Evolutionary conservation across 2,329 filamentous ascomycete genomes (phyloP).

Genomic region (Aspergillus fischeri): DNA sequence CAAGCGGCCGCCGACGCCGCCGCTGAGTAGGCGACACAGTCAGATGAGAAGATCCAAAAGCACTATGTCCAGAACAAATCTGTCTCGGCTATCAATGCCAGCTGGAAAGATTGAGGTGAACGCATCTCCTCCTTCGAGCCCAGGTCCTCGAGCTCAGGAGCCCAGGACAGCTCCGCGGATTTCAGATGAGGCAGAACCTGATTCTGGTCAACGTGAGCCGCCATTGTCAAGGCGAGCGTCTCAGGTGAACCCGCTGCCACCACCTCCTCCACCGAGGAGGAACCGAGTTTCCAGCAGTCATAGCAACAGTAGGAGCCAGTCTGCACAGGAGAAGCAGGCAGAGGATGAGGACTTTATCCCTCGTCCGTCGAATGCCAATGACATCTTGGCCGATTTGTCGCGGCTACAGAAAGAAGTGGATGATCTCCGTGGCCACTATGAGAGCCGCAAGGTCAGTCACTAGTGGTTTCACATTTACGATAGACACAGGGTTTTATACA

Average conservation of each 20-base stretch:
- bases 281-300: constrained; percentile 41
- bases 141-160: constrained; percentile 21
- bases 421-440: constrained; percentile 43
- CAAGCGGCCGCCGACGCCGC: constrained; percentile 46
- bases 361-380: constrained; percentile 43
- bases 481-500: not conserved
- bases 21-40: constrained; percentile 46
- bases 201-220: constrained; percentile 15
- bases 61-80: constrained; percentile 29
- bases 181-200: constrained; percentile 9
- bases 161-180: constrained; percentile 4
- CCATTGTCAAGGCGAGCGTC: constrained; percentile 28
- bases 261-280: constrained; percentile 46
- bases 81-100: constrained; percentile 32
- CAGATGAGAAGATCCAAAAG: constrained; percentile 39
- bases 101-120: constrained; percentile 45
- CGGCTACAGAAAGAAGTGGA: constrained; percentile 73
- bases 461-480: constrained; percentile 10
- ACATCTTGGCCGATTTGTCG: constrained; percentile 69
- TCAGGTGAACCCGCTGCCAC: constrained; percentile 29
- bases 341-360: constrained; percentile 21
- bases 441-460: constrained; percentile 28
- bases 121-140: constrained; percentile 26
- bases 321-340: constrained; percentile 16
- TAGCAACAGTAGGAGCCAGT: constrained; percentile 27